Base-by-base conservation (phyloP, 192 early-diverging fungal species). In the Rhizophagus prolifer region DNA sequence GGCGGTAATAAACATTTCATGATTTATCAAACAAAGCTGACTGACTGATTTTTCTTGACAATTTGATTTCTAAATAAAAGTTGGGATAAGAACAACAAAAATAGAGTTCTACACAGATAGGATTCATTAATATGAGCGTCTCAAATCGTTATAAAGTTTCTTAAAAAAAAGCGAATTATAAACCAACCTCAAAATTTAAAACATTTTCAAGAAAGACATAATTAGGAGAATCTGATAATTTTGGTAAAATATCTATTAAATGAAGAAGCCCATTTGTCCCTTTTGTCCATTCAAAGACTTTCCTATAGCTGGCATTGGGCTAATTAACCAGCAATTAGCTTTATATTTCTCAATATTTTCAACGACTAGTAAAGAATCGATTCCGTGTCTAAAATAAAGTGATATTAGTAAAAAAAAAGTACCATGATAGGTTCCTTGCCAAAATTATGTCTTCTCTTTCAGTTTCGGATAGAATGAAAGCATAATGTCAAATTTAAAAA, bases 271-370 rank as follows among this genome's bases (percentile, higher is more conserved):
- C 88, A 63, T 91, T 89, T 13, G 93, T n/a, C 87, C 21, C 93
- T 83, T 25, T 82, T 80, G 77, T 95, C 92, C 86, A 75, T 96
- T 94, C 74, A 93, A 80, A 60, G 83, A 70, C 63, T 94, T 95
- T 23, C 95, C 94, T 25, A 91, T 84, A 88, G 88, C 85, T 98
- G 96, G 72, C 96, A 98, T 0, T 36, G 96, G 96, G 71, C 92
- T 94, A 69, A 96, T 85, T 10, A 98, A 84, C 96, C 96, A 97
- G 67, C 90, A 91, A 79, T 92, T 87, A 3, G 92, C 92, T 14
- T 88, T 78, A 77, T 91, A 79, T 77, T n/a, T n/a, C n/a, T n/a
- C n/a, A n/a, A n/a, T n/a, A n/a, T n/a, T n/a, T n/a, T n/a, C n/a
- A n/a, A n/a, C n/a, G n/a, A n/a, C n/a, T n/a, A n/a, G n/a, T n/a